Base-by-base conservation (phyloP, 1,284 basidiomycete species). In the Trichosporon asahii region DNA sequence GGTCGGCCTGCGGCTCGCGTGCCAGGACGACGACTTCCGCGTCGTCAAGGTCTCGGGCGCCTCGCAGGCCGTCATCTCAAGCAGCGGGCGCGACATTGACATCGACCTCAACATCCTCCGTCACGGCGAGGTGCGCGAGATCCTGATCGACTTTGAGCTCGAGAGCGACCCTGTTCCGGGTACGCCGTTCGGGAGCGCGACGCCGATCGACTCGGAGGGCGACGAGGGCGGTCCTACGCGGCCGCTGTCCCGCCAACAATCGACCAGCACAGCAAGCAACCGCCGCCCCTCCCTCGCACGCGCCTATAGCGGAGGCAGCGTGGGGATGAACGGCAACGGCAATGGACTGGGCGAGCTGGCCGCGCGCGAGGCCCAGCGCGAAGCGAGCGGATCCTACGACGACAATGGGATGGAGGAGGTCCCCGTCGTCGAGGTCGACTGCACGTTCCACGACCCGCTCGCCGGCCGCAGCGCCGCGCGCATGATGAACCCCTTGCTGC, bases 51-150 rank as follows among this genome's bases (percentile, higher is more conserved):
- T 97, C 44, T 91, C 91, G 15, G 95, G 95, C 8, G 91, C 91
- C 0, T 90, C 91, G 0, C 86, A 88, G 23, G 90, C 90, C 0
- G 91, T 98, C 80, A 87, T 98, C 40, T 89, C 92, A 2, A 88
- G 89, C 4, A 91, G 93, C 72, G 96, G 96, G 27, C 90, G 93
- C 78, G 90, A 98, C 77, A 93, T 96, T 46, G 95, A 98, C 80
- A 89, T 99, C 67, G 94, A 98, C 76, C 87, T 99, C n/a, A 91
- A 93, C 53, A 94, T 97, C 82, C 85, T 98, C 77, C 87, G 93
- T 67, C 95, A 92, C 78, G 94, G 94, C 40, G 94, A 97, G 85
- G 88, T 89, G 76, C 92, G 94, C 82, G 95, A 98, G 86, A 93
- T 98, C 88, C 86, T 98, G 25, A 88, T 98, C 70, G 95, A 98